Evolutionary conservation across 768 basidiomycete species (phyloP).

Genomic region (Lactarius deliciosus): DNA sequence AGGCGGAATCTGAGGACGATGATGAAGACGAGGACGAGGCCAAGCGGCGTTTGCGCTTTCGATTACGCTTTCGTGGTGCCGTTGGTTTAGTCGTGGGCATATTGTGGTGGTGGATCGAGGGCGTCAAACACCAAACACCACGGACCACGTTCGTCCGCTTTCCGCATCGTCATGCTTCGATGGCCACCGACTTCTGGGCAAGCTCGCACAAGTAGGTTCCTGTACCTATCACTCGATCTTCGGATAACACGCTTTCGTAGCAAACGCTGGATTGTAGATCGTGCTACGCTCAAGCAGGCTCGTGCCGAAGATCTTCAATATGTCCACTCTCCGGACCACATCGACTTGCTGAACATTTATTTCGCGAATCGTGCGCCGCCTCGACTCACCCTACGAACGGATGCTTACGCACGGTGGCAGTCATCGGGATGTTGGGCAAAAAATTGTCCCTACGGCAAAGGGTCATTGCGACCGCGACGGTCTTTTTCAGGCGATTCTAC

Average conservation of each 20-base stretch:
- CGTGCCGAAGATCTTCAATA: conserved; percentile 76
- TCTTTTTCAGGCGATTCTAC: conserved; percentile 97
- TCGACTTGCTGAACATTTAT: conserved; percentile 84
- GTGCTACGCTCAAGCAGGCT: conserved; percentile 70
- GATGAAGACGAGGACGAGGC: conserved; percentile 35
- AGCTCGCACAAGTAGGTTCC: conserved; percentile 76
- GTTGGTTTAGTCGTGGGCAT: conserved; percentile 31
- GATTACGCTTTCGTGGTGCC: conserved; percentile 34
- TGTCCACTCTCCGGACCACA: conserved; percentile 70
- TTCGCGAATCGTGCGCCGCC: conserved; percentile 70
- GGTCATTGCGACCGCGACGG: conserved; percentile 89
- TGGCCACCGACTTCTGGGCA: conserved; percentile 92
- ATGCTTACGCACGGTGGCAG: conserved; percentile 41
- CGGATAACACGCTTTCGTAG: conserved; percentile 41
- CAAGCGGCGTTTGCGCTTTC: conserved; percentile 39
- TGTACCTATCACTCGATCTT: no score
- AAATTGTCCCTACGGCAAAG: conserved; percentile 84
- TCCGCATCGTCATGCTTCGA: conserved; percentile 33
- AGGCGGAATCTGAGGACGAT: conserved; percentile 30
- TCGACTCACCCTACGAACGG: not conserved
- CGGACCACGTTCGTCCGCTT: not conserved
- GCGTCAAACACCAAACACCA: not conserved
- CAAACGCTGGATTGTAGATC: conserved; percentile 90
- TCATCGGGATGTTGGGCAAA: conserved; percentile 76
- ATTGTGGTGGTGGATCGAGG: not conserved